Conservation (phyloP, 441 rosid genomes). For the Gossypium davidsonii region DNA sequence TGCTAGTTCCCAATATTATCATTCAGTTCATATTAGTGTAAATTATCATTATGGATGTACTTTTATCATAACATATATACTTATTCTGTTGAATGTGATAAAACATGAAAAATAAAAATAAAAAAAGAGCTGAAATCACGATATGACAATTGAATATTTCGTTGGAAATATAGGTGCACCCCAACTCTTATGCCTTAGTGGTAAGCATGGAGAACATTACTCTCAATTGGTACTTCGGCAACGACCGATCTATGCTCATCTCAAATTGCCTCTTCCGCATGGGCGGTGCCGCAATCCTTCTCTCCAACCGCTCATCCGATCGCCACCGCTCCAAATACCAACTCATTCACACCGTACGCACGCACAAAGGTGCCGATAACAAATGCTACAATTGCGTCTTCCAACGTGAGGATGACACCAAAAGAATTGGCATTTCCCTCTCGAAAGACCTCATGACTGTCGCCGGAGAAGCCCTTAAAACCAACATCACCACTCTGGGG, state of each 20-base stretch:
- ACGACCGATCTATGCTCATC: conserved; percentile 63
- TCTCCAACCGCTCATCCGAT: conserved; percentile 50
- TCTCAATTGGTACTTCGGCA: conserved; percentile 59
- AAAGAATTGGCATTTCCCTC: conserved; percentile 31
- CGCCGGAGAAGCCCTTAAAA: conserved; percentile 35
- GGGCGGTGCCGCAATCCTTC: conserved; percentile 41
- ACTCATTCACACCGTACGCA: conserved; percentile 54
- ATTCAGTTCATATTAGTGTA: background rate
- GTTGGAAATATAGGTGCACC: conserved; percentile 41
- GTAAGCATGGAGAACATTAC: conserved; percentile 69
- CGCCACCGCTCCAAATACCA: conserved; percentile 49
- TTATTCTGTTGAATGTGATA: background rate
- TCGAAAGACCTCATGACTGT: conserved; percentile 44
- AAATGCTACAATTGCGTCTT: conserved; percentile 45
- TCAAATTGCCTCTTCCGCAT: conserved; percentile 61
- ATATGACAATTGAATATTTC: background rate
- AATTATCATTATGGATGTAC: too few species aligned
- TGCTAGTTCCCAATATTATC: background rate
- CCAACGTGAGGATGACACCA: conserved; percentile 46
- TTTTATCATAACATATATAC: too few species aligned
- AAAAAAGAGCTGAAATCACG: too few species aligned
- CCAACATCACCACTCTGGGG: conserved; percentile 39
- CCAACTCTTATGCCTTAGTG: conserved; percentile 53
- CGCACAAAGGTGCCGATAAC: conserved; percentile 57
- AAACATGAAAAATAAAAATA: too few species aligned